Percentiles rank a stretch among this genome's conserved stretches.
These are phyloP conservation scores for Xylaria castorea DNA, from an alignment of 495 filamentous ascomycete genomes.

Conservation along the genomic window DNA sequence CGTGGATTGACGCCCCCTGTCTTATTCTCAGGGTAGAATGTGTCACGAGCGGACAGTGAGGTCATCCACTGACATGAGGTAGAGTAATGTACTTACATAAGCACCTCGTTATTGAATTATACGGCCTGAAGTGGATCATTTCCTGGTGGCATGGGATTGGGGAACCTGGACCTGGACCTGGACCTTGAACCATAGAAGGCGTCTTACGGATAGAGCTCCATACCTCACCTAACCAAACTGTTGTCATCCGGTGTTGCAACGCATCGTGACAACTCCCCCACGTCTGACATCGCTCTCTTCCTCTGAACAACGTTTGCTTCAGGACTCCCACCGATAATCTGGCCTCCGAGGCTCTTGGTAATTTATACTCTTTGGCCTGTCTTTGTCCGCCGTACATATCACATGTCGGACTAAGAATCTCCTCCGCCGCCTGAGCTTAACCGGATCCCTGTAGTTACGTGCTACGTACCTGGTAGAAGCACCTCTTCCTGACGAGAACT, in stretches of 20 bases:
- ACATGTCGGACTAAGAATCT: slow-evolving; percentile 8
- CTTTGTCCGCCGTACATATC: slow-evolving; percentile 5
- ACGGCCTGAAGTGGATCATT: not conserved
- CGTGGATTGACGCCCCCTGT: not conserved
- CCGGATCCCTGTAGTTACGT: slow-evolving; percentile 1
- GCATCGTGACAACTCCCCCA: slow-evolving; percentile 16
- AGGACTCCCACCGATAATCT: not conserved
- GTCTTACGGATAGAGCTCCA: slow-evolving; percentile 5
- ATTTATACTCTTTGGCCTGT: not conserved
- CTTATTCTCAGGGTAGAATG: not conserved
- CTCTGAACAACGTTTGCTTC: slow-evolving; percentile 3
- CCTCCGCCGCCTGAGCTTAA: not conserved
- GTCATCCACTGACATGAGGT: slow-evolving; percentile 11
- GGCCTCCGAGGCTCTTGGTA: not conserved
- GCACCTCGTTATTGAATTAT: slow-evolving; percentile 15
- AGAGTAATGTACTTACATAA: not conserved
- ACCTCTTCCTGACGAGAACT: not conserved
- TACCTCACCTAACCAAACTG: not conserved
- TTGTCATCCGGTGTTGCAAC: slow-evolving; percentile 3
- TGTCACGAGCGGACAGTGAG: slow-evolving; percentile 17
- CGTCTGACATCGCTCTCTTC: slow-evolving; percentile 7
- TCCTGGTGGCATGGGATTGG: not conserved
- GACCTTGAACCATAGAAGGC: not conserved
- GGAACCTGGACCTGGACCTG: not conserved
- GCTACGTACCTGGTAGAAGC: slow-evolving; percentile 6